A percentile compares a stretch with the other conserved stretches of the same genome.
Evolutionary conservation across 805 yeast genomes (phyloP).

Genomic region (Cyberlindnera amylophila): DNA sequence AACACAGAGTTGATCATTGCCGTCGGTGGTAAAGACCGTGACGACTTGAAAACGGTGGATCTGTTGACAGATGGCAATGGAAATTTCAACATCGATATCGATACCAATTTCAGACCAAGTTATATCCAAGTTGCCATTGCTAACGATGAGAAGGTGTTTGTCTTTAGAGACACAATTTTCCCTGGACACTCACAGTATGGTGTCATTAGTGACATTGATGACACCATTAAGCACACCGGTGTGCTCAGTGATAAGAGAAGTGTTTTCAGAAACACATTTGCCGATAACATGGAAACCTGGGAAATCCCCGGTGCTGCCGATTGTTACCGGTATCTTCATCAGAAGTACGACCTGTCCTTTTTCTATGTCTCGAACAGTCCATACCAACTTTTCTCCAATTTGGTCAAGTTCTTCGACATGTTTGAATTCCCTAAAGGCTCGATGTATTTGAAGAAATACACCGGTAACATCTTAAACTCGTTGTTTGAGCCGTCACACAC

Average conservation of each 20-base stretch:
- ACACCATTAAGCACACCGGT: slow-evolving; percentile 88
- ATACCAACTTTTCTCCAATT: slow-evolving; percentile 63
- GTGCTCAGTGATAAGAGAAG: slow-evolving; percentile 85
- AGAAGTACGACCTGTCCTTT: slow-evolving; percentile 47
- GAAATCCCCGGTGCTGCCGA: slow-evolving; percentile 67
- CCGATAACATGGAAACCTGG: slow-evolving; percentile 63
- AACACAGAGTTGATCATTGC: slow-evolving; percentile 50
- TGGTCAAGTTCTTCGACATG: slow-evolving; percentile 47
- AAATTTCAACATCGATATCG: slow-evolving; percentile 50
- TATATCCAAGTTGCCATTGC: slow-evolving; percentile 48
- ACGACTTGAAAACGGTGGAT: slow-evolving; percentile 30
- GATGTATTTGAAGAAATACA: slow-evolving; percentile 80
- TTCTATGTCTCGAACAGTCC: slow-evolving; percentile 97
- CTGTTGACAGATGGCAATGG: slow-evolving; percentile 65
- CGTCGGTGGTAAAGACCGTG: slow-evolving; percentile 47
- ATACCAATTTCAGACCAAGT: slow-evolving; percentile 59
- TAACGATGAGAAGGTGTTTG: slow-evolving; percentile 43
- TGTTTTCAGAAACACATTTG: slow-evolving; percentile 72
- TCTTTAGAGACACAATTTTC: slow-evolving; percentile 42
- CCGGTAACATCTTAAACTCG: slow-evolving; percentile 75
- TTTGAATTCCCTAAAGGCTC: slow-evolving; percentile 74
- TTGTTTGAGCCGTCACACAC: slow-evolving; percentile 85
- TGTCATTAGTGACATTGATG: slow-evolving; percentile 89
- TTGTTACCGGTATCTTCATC: slow-evolving; percentile 59
- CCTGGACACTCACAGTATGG: slow-evolving; percentile 53